Evolutionary conservation across 2,329 filamentous ascomycete genomes (phyloP), one percentile per base, ranked within the genome.

Genomic region (Zymoseptoria tritici): DNA sequence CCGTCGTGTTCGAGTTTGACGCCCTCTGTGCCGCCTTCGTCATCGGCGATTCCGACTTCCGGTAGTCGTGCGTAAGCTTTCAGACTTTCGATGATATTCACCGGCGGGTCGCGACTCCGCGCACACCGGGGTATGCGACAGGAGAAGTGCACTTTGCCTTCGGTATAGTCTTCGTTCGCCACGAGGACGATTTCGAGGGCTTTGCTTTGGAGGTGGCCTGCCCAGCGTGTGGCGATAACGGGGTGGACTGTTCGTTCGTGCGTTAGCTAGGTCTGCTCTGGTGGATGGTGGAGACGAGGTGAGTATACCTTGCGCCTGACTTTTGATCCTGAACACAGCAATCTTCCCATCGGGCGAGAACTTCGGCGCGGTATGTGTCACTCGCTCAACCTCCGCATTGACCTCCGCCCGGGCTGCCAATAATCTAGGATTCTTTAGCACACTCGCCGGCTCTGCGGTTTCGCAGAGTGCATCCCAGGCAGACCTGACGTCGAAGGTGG

Each of bases 221-320:
- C 81, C 86, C 86, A 88, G 9, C 85, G 76, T 3, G 84, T 87
- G 1, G 86, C 85, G 58, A 89, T 85, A 2, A 88, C 79, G 0
- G 85, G 83, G 68, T 89, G 86, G 0, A 89, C 78, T 66, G 13
- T 22, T 9, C 22, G n/a, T 29, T 53, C 7, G 26, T 29, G 7
- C 8, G 22, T 29, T 13, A 53, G 19, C 9, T 16, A 42, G 36
- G 36, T 13, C 9, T 16, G 36, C 36, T 42, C 36, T 13, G 4
- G 11, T 42, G 11, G 9, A 42, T 16, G 2, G 36, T 16, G 11
- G 16, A 42, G 36, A 42, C 16, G 36, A 16, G 36, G 16, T 46
- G 13, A n/a, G 6, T n/a, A 1, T 13, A 46, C 36, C 36, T n/a
- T 88, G 86, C 1, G 84, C 82, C 24, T 75, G 72, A 1, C 81